Evolutionary conservation across 2,329 filamentous ascomycete species (phyloP).

Genomic region (Dactylellina cionopaga): DNA sequence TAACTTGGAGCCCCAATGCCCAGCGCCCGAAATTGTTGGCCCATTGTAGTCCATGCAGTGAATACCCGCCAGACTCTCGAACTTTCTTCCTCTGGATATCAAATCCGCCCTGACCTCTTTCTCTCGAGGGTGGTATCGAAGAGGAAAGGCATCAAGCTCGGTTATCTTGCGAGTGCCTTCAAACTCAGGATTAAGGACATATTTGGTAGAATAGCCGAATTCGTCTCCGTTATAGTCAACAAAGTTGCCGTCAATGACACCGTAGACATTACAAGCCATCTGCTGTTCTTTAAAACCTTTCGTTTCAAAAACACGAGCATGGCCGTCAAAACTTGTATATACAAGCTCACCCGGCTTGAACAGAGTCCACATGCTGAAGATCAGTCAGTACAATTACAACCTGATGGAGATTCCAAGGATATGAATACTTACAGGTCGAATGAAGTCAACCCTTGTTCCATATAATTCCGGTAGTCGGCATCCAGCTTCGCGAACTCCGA

Average conservation of each 20-base stretch:
- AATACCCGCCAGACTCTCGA: constrained; percentile 64
- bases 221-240: constrained; percentile 65
- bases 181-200: constrained; percentile 62
- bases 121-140: constrained; percentile 62
- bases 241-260: constrained; percentile 60
- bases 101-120: constrained; percentile 60
- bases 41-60: constrained; percentile 65
- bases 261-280: constrained; percentile 60
- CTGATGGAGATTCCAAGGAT: constrained; percentile 43
- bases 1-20: constrained; percentile 51
- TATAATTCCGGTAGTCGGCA: constrained; percentile 55
- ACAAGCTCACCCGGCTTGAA: constrained; percentile 65
- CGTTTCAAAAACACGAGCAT: constrained; percentile 58
- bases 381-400: constrained; percentile 57
- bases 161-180: constrained; percentile 64
- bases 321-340: constrained; percentile 61
- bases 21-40: constrained; percentile 45
- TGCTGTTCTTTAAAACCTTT: constrained; percentile 57
- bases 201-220: constrained; percentile 62
- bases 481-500: constrained; percentile 52
- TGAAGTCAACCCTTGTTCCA: constrained; percentile 56
- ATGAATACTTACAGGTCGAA: constrained; percentile 58
- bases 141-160: constrained; percentile 63
- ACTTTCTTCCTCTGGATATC: constrained; percentile 62
- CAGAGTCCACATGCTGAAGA: constrained; percentile 64